phyloP scores from a whole-genome alignment of 345 rosid species.

The Gossypium sturtianum region DNA sequence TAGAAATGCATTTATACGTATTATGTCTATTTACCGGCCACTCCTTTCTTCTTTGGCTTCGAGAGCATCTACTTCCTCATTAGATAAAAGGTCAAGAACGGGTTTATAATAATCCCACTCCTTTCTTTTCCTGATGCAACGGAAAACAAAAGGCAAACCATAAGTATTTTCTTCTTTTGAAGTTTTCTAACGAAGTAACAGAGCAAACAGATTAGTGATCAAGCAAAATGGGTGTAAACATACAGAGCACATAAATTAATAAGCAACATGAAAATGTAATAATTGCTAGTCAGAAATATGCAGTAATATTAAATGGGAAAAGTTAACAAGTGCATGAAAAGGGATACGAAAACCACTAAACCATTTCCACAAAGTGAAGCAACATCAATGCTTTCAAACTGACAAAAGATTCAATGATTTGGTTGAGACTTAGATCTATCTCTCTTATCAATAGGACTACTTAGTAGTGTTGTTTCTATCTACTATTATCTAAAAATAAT shows the following conservation, averaged over 20 bases:
- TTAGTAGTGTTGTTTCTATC: too few relatives aligned
- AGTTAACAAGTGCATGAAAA: neutral
- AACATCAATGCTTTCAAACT: neutral
- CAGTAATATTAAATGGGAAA: neutral
- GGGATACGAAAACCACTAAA: neutral
- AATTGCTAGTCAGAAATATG: neutral
- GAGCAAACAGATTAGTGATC: neutral
- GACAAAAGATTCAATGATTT: neutral
- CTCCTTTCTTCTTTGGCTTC: conserved; percentile 79
- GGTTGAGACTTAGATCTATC: neutral
- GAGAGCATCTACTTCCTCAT: conserved; percentile 75
- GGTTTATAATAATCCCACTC: conserved; percentile 74
- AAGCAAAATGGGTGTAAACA: neutral
- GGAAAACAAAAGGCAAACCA: neutral
- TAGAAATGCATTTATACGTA: neutral
- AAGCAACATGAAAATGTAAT: neutral
- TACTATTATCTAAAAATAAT: too few relatives aligned
- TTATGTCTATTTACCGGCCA: conserved; percentile 28
- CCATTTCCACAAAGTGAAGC: neutral
- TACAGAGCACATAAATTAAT: neutral
- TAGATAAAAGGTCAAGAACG: conserved; percentile 64
- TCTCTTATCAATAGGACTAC: too few relatives aligned
- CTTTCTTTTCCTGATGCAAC: conserved; percentile 73
- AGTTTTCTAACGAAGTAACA: conserved; percentile 3
- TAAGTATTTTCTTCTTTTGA: conserved; percentile 16